These are phyloP conservation scores for Candida khao-thaluensis DNA, from an alignment of 805 yeast genomes.

Conservation along the genomic window DNA sequence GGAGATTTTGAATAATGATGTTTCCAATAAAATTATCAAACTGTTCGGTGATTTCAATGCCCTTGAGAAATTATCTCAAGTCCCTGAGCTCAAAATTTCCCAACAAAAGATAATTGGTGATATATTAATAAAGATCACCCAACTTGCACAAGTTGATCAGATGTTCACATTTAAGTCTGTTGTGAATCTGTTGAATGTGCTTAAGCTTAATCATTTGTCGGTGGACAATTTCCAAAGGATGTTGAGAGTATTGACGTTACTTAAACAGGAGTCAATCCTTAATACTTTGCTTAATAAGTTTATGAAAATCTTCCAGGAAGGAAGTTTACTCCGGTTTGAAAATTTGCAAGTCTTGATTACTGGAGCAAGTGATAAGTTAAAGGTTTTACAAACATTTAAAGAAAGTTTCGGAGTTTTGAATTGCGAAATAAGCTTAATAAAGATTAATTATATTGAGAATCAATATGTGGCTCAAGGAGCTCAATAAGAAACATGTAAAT, in stretches of 20 bases:
- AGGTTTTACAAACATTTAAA: conserved; percentile 23
- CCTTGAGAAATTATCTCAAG: neutral
- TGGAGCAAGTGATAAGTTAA: conserved; percentile 19
- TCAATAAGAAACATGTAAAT: conserved; percentile 1
- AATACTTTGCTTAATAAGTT: conserved; percentile 27
- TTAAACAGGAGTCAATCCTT: conserved; percentile 22
- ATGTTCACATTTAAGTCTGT: neutral
- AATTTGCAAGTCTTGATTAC: conserved; percentile 27
- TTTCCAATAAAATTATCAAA: conserved; percentile 8
- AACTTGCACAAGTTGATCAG: conserved; percentile 2
- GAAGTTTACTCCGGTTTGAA: conserved; percentile 27
- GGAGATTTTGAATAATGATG: conserved; percentile 5
- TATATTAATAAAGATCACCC: conserved; percentile 6
- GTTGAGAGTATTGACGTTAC: conserved; percentile 25
- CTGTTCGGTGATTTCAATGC: neutral
- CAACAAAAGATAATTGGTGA: conserved; percentile 12
- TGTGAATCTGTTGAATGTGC: neutral
- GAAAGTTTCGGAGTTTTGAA: conserved; percentile 22
- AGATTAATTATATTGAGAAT: conserved; percentile 3
- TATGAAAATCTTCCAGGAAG: conserved; percentile 1
- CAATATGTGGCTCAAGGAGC: neutral
- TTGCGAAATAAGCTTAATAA: conserved; percentile 23
- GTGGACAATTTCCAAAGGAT: conserved; percentile 23
- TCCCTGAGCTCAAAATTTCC: conserved; percentile 7
- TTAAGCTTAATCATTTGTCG: conserved; percentile 16